These are phyloP conservation scores for Globisporangium paddicum DNA, from an alignment of 352 stramenopile genomes.

Conservation along the genomic window DNA sequence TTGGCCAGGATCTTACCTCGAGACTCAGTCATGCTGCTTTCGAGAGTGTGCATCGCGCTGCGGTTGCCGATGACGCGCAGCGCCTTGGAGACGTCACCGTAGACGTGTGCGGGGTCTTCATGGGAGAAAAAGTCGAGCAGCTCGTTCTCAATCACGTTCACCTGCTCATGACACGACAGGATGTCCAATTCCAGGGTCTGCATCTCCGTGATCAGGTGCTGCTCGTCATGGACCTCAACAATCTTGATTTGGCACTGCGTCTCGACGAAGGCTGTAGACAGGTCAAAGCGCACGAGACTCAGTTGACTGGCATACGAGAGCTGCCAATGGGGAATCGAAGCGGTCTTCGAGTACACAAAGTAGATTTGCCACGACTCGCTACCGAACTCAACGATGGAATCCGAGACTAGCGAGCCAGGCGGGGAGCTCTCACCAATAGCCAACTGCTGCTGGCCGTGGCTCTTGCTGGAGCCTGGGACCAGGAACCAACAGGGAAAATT, in stretches of 20 bases:
- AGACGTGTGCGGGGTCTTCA: slow-evolving; percentile 32
- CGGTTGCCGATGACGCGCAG: slow-evolving; percentile 60
- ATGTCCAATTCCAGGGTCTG: slow-evolving; percentile 39
- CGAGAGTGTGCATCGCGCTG: slow-evolving; percentile 38
- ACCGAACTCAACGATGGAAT: slow-evolving; percentile 27
- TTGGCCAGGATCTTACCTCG: slow-evolving; percentile 31
- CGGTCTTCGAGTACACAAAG: slow-evolving; percentile 38
- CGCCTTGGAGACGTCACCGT: slow-evolving; percentile 40
- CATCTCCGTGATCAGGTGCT: slow-evolving; percentile 45
- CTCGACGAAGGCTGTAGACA: slow-evolving; percentile 30
- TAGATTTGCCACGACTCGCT: slow-evolving; percentile 41
- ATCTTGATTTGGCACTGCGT: slow-evolving; percentile 26
- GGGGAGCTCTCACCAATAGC: background rate
- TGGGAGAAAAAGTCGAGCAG: slow-evolving; percentile 54
- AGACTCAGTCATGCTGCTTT: slow-evolving; percentile 35
- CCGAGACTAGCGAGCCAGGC: background rate
- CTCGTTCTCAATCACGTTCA: slow-evolving; percentile 51
- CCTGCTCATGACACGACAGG: slow-evolving; percentile 47
- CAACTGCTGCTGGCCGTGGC: background rate
- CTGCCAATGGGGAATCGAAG: slow-evolving; percentile 33
- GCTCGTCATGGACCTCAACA: slow-evolving; percentile 23
- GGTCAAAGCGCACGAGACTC: slow-evolving; percentile 37
- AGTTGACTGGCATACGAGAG: slow-evolving; percentile 33
- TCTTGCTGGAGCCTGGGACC: background rate
- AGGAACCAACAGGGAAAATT: slow-evolving; percentile 13